Conservation (phyloP, 768 basidiomycete genomes). For the Russula griseocarnosa region DNA sequence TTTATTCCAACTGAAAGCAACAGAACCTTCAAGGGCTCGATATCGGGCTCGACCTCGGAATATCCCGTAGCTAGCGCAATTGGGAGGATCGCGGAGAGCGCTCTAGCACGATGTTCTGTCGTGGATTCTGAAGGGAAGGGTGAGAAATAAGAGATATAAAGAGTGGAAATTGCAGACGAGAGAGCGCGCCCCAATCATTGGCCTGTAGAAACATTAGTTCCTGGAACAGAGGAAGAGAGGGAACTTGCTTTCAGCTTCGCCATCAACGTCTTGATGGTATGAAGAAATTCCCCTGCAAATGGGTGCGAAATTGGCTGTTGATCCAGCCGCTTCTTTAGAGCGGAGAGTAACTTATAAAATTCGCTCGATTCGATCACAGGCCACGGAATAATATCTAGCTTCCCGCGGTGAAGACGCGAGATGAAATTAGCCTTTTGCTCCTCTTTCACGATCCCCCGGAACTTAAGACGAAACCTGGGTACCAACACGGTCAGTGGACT, state of each 20-base stretch:
- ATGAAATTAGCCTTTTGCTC: constrained; percentile 63
- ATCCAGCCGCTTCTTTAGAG: constrained; percentile 47
- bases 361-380: constrained; percentile 60
- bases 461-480: constrained; percentile 51
- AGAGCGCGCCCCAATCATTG: constrained; percentile 62
- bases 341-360: constrained; percentile 54
- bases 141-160: neutral
- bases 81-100: constrained; percentile 40
- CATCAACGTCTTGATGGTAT: constrained; percentile 59
- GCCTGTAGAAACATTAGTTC: constrained; percentile 36
- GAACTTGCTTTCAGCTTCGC: constrained; percentile 56
- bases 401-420: constrained; percentile 52
- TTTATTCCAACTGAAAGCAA: neutral
- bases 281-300: constrained; percentile 52
- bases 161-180: constrained; percentile 43
- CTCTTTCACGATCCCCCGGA: constrained; percentile 57
- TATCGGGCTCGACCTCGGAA: constrained; percentile 43
- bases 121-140: constrained; percentile 41
- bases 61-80: constrained; percentile 48
- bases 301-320: constrained; percentile 47
- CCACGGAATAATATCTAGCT: constrained; percentile 59
- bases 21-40: constrained; percentile 49
- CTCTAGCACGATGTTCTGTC: constrained; percentile 42
- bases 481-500: neutral
- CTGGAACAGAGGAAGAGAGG: neutral